A percentile compares a stretch with the other conserved stretches of the same genome.
Conservation (phyloP, 176 grass and related monocot genomes). For the Oryza meyeriana region DNA sequence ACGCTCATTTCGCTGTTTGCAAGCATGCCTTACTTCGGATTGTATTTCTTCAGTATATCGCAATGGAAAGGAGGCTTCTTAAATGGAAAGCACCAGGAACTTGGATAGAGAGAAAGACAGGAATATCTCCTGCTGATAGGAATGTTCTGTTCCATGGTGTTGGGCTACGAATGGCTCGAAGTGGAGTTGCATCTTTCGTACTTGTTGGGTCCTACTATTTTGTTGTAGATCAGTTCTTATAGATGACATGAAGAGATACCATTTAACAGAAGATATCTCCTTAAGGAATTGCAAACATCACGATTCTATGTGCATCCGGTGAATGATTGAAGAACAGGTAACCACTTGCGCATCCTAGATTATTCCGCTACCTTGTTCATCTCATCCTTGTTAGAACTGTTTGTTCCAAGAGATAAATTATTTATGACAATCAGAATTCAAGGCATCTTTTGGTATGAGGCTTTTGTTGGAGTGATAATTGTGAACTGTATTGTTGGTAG, state of each 20-base stretch:
- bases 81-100: conserved; percentile 69
- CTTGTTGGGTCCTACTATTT: conserved; percentile 81
- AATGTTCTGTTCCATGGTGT: conserved; percentile 69
- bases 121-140: conserved; percentile 67
- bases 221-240: conserved; percentile 54
- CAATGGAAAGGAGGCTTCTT: conserved; percentile 85
- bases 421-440: conserved; percentile 5
- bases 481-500: not conserved
- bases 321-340: not conserved
- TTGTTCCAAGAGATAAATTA: conserved; percentile 12
- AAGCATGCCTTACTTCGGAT: conserved; percentile 17
- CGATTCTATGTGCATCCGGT: not conserved
- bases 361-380: not conserved
- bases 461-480: conserved; percentile 6
- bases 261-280: not conserved
- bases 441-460: not conserved
- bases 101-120: conserved; percentile 83
- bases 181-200: conserved; percentile 72
- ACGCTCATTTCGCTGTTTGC: conserved; percentile 1
- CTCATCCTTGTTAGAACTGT: not conserved
- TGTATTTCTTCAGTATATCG: conserved; percentile 50
- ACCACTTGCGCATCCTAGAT: not conserved
- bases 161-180: conserved; percentile 50
- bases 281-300: not conserved
- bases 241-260: conserved; percentile 9